Conservation (phyloP, 2,329 filamentous ascomycete species). For the Ilyonectria sp. region DNA sequence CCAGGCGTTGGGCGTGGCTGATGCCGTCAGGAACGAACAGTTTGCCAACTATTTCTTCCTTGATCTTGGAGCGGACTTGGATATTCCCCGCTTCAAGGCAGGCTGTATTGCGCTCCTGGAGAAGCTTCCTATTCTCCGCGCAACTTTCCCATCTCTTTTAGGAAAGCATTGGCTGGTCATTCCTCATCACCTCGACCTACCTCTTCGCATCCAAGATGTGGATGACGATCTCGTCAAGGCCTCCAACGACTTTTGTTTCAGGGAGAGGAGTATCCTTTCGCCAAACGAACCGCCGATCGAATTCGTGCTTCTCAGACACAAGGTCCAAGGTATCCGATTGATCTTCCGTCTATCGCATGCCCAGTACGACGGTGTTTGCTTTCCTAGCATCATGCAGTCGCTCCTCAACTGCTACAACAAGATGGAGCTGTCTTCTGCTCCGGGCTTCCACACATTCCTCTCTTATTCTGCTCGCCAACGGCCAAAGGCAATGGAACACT, state of each 20-base stretch:
- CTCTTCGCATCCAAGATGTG: slow-evolving; percentile 26
- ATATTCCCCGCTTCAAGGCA: slow-evolving; percentile 37
- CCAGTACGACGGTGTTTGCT: slow-evolving; percentile 63
- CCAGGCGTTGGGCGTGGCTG: slow-evolving; percentile 28
- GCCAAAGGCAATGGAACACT: slow-evolving; percentile 53
- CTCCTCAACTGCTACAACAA: slow-evolving; percentile 55
- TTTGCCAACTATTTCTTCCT: slow-evolving; percentile 45
- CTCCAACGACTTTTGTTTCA: slow-evolving; percentile 26
- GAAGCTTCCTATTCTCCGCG: slow-evolving; percentile 40
- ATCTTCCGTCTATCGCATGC: slow-evolving; percentile 59
- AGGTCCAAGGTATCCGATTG: slow-evolving; percentile 34
- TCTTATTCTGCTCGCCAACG: neutral
- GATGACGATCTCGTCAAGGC: slow-evolving; percentile 32
- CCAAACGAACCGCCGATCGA: slow-evolving; percentile 27
- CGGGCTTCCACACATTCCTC: slow-evolving; percentile 45
- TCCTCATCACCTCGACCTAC: slow-evolving; percentile 26
- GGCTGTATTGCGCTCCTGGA: slow-evolving; percentile 31
- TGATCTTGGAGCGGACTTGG: slow-evolving; percentile 36
- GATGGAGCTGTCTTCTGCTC: slow-evolving; percentile 36
- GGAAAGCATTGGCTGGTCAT: slow-evolving; percentile 44
- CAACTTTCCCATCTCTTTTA: slow-evolving; percentile 36
- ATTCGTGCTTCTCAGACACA: slow-evolving; percentile 38
- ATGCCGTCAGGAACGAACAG: slow-evolving; percentile 22
- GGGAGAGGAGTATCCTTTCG: slow-evolving; percentile 13
- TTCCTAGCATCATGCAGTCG: slow-evolving; percentile 57